Percentiles rank a stretch among this genome's conserved stretches.
These are phyloP conservation scores for Verticillium longisporum DNA, from an alignment of 2,329 filamentous ascomycete species.

Conservation along the genomic window DNA sequence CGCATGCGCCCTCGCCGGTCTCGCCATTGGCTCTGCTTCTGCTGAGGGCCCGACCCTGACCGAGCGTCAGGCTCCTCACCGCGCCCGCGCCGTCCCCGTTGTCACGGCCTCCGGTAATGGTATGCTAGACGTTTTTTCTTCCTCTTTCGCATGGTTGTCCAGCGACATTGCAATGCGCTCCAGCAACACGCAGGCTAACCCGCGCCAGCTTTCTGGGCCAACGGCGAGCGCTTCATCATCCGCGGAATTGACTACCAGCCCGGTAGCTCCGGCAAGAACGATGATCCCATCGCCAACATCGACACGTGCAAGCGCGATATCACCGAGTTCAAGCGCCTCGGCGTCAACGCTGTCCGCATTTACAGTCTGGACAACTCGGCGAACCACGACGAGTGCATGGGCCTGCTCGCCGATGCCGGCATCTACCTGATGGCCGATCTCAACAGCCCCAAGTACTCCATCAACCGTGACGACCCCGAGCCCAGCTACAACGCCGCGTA, in stretches of 20 bases:
- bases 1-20: constrained; percentile 39
- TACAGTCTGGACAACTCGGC: constrained; percentile 86
- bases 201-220: constrained; percentile 43
- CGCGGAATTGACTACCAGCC: constrained; percentile 58
- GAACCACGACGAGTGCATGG: constrained; percentile 78
- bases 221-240: constrained; percentile 48
- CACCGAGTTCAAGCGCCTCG: constrained; percentile 72
- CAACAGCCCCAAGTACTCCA: constrained; percentile 82
- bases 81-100: constrained; percentile 40
- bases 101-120: constrained; percentile 50
- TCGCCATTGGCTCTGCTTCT: constrained; percentile 34
- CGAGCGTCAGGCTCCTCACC: constrained; percentile 32
- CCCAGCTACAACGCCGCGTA: constrained; percentile 83
- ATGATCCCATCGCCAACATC: constrained; percentile 71
- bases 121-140: neutral
- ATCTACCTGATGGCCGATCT: constrained; percentile 91
- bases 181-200: too few relatives aligned
- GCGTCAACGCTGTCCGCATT: constrained; percentile 85
- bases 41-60: constrained; percentile 25
- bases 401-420: constrained; percentile 67
- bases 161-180: too few relatives aligned
- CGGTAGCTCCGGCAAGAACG: constrained; percentile 45
- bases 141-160: neutral
- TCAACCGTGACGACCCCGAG: constrained; percentile 67
- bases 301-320: constrained; percentile 73